Evolutionary conservation across 2,329 filamentous ascomycete species (phyloP).

Genomic region (Ascocoryne sarcoides): DNA sequence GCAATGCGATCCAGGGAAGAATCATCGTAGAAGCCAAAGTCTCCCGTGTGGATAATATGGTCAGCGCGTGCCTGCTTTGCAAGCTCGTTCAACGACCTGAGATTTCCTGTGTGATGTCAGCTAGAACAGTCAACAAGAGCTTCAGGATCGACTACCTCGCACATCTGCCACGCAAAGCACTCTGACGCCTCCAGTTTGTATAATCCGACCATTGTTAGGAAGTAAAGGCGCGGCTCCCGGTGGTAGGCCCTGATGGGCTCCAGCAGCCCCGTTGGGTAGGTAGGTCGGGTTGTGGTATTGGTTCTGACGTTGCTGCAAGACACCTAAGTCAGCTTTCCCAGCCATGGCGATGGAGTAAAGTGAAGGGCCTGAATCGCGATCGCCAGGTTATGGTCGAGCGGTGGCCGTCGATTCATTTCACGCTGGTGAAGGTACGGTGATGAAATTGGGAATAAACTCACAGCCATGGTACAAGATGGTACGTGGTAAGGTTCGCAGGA

Average conservation of each 20-base stretch:
- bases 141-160: conserved; percentile 43
- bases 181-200: conserved; percentile 57
- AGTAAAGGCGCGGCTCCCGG: conserved; percentile 55
- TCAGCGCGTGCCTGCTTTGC: conserved; percentile 91
- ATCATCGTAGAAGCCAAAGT: conserved; percentile 98
- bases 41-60: conserved; percentile 97
- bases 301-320: conserved; percentile 28
- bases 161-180: conserved; percentile 66
- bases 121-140: conserved; percentile 3
- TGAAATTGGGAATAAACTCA: conserved; percentile 17
- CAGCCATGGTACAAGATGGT: conserved; percentile 23
- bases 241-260: conserved; percentile 37
- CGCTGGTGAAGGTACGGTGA: no score
- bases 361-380: no score
- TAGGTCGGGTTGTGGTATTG: conserved; percentile 34
- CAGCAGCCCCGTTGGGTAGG: conserved; percentile 52
- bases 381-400: no score
- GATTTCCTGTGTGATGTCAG: conserved; percentile 58
- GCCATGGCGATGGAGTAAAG: no score
- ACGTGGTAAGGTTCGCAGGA: no score
- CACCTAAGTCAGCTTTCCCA: conserved; percentile 20
- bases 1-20: conserved; percentile 93
- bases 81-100: conserved; percentile 91
- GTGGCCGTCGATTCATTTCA: no score
- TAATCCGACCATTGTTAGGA: conserved; percentile 57